Base-by-base conservation (phyloP, 345 rosid species). In the Brassica rapa region DNA sequence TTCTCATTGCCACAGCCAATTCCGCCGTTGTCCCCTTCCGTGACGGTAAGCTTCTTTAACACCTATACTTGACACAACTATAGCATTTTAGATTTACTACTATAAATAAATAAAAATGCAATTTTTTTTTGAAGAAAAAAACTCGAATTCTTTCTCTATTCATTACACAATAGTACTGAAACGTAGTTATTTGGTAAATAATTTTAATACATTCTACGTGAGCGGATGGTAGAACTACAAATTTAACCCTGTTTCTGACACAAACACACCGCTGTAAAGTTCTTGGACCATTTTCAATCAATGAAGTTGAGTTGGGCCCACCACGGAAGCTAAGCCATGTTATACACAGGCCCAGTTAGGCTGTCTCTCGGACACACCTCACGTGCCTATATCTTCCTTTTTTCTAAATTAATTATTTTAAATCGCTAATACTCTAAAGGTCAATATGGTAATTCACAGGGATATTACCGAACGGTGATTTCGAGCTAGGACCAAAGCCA, bases 401-500 rank as follows among this genome's bases (percentile, higher is more conserved):
- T 11, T 9, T 3, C 6, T 4, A 59, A 24, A 5, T 25, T 14
- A 3, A 62, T 25, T 27, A 61, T 6, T 9, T 6, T 0, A 19
- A n/a, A 27, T 23, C 14, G 3, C 75, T 33, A 33, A 39, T 25
- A 32, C 6, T 73, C 0, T 0, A 0, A 51, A 80, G 80, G 76
- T 23, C 0, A 64, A 15, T 15, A 32, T 43, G 9, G 78, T 77
- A 5, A 62, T 73, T 32, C 25, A 33, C 85, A 91, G 97, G 98
- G 0, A 35, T 91, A 1, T 37, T 93, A 51, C 94, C 90, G 0
- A 93, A 93, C 72, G 98, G 97, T 0, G 81, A 91, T 77, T 93
- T 93, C 76, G 98, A 91, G 87, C 72, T 63, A 0, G 91, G 87
- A 4, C 98, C 97, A n/a, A 88, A 80, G 23, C 80, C 88, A 32